Base-by-base conservation (phyloP, 768 basidiomycete species). In the Phylloporus sp. region DNA sequence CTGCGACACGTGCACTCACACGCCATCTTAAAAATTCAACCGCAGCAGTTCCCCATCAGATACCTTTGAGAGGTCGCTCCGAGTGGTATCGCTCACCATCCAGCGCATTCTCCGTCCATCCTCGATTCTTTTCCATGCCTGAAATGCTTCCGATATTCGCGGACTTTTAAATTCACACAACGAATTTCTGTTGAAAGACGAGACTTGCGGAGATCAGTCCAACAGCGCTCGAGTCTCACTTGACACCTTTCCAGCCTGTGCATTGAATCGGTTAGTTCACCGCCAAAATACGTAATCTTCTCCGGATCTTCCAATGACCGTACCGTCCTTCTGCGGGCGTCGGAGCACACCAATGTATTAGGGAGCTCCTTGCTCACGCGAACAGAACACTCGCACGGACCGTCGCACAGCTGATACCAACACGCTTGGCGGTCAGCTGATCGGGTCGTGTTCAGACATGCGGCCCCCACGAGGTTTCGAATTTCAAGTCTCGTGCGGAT, bases 1-100 rank as follows among this genome's bases (percentile, higher is more conserved):
- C 35, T 54, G 42, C 54, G 44, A 63, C 63, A 65, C 63, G 63
- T 65, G 63, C 64, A 37, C 56, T 65, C 65, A 56, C 63, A 65
- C 65, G 63, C 54, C 60, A 57, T 52, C 50, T 53, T 49, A 32
- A 51, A n/a, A 52, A 50, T 55, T 60, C 52, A 52, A 55, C 50
- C 63, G 59, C 63, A 65, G 58, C 55, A 42, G 46, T 47, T 45
- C 53, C 56, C 56, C 59, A 49, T 51, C 51, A 35, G 42, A 58
- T 40, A 15, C 34, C 21, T 28, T 38, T 40, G 31, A 32, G 45
- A 37, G 37, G 32, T 48, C 47, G 33, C 40, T 28, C 44, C 42
- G 22, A 44, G 20, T 18, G 26, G 32, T 42, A 38, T 48, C 38
- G 27, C 31, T 41, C 42, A 44, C 44, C 33, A 38, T 40, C 38